Base-by-base conservation (phyloP, 352 stramenopile species). In the Phytophthora cajani region DNA sequence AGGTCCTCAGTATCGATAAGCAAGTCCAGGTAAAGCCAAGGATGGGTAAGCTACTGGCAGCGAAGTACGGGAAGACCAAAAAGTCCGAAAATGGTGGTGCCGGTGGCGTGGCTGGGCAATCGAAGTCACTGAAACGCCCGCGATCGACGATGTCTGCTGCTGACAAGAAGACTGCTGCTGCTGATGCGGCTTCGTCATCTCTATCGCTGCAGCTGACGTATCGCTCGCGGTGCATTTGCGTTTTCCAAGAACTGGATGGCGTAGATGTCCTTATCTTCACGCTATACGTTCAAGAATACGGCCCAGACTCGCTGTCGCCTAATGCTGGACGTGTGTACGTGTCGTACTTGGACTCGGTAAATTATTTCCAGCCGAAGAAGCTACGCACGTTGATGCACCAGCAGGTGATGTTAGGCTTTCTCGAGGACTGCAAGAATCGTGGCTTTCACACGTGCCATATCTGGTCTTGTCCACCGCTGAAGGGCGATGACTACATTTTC, bases 401-500 rank as follows among this genome's bases (percentile, higher is more conserved):
- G 67, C 84, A 95, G 17, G 87, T 97, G 52, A 95, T 97, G 84
- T 64, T 96, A 12, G 89, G 85, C 4, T 97, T 96, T 49, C 64
- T 97, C 5, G 85, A 96, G 55, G 87, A 97, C 64, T 94, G 87
- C 67, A 93, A 94, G 64, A 85, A 95, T 56, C 89, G 88, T 44
- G 90, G 90, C 6, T 96, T 94, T 61, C 87, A 95, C 33, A 95
- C 87, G 17, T 91, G 83, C 21, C 90, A 97, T 62, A 97, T 97
- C 71, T 97, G 90, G 90, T 95, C 89, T n/a, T 97, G 90, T 60
- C 90, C 90, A 32, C 90, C 90, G 2, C 64, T 93, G 6, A 95
- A 95, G 54, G 89, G 90, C 21, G 89, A 97, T 36, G 88, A 96
- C 54, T 97, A 97, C 53, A 97, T 97, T 65, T 96, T 97, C 63